A percentile compares a stretch with the other conserved stretches of the same genome.
These are phyloP conservation scores for Dryas alaskensis DNA, from an alignment of 306 rosid species.

Conservation along the genomic window DNA sequence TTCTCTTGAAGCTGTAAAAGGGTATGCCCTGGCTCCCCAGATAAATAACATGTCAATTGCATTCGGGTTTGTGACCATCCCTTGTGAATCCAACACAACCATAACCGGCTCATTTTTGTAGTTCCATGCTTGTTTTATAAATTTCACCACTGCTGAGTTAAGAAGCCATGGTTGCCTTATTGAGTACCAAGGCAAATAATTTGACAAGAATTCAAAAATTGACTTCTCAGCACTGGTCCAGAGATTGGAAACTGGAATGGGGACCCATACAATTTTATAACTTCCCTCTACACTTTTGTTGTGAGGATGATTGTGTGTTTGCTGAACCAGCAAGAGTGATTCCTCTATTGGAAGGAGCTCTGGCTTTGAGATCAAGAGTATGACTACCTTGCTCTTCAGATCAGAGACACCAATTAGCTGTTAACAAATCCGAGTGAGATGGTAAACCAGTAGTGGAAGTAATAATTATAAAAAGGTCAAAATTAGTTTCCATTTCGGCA, in stretches of 20 bases:
- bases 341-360: constrained; percentile 35
- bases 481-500: constrained; percentile 4
- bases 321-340: constrained; percentile 49
- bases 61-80: constrained; percentile 44
- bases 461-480: background rate
- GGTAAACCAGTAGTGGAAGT: constrained; percentile 9
- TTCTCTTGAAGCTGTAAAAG: constrained; percentile 54
- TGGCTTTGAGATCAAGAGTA: constrained; percentile 56
- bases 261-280: constrained; percentile 58
- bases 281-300: constrained; percentile 30
- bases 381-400: constrained; percentile 44
- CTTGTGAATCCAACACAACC: constrained; percentile 54
- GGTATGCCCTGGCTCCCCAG: constrained; percentile 52
- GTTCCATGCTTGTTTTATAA: constrained; percentile 48
- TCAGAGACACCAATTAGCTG: constrained; percentile 50
- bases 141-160: constrained; percentile 37
- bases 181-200: constrained; percentile 51
- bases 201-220: constrained; percentile 38
- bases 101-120: constrained; percentile 42
- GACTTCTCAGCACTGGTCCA: constrained; percentile 57
- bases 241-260: constrained; percentile 45
- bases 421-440: constrained; percentile 12
- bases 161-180: constrained; percentile 50
- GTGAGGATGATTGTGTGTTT: constrained; percentile 52
- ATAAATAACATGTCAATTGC: constrained; percentile 50